Conservation (phyloP, 495 filamentous ascomycete species). For the Penicillium egyptiacum region DNA sequence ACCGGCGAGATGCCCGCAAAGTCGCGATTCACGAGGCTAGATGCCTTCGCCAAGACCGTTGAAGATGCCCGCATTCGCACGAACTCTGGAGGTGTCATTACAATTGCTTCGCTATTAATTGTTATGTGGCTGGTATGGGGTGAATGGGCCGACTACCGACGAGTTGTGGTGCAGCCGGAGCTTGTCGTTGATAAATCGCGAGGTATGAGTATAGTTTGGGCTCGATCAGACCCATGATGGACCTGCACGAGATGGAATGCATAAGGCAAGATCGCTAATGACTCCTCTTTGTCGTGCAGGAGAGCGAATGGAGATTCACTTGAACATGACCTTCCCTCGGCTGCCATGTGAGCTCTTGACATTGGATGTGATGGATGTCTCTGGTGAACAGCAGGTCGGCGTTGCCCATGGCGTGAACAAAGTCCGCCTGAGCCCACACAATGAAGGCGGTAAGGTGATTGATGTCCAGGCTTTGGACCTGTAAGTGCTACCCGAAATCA, state of each 20-base stretch:
- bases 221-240: constrained; percentile 1
- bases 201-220: constrained; percentile 53
- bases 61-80: constrained; percentile 97
- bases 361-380: constrained; percentile 98
- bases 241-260: not conserved
- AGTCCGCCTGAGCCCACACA: constrained; percentile 68
- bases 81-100: constrained; percentile 95
- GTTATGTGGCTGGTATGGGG: constrained; percentile 88
- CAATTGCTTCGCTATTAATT: constrained; percentile 81
- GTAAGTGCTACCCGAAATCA: constrained; percentile 45
- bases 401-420: constrained; percentile 90
- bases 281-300: constrained; percentile 48
- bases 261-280: not conserved
- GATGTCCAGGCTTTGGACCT: constrained; percentile 71
- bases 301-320: constrained; percentile 97
- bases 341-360: constrained; percentile 94
- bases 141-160: constrained; percentile 92
- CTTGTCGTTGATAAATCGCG: constrained; percentile 94
- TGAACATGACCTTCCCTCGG: constrained; percentile 95
- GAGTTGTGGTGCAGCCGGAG: constrained; percentile 84
- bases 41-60: constrained; percentile 98
- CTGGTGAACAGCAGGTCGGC: constrained; percentile 90
- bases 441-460: constrained; percentile 77
- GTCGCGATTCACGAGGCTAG: constrained; percentile 91
- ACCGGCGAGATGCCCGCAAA: constrained; percentile 50